These are phyloP conservation scores for Thermomyces lanuginosus DNA, from an alignment of 2,329 filamentous ascomycete species.

Conservation along the genomic window DNA sequence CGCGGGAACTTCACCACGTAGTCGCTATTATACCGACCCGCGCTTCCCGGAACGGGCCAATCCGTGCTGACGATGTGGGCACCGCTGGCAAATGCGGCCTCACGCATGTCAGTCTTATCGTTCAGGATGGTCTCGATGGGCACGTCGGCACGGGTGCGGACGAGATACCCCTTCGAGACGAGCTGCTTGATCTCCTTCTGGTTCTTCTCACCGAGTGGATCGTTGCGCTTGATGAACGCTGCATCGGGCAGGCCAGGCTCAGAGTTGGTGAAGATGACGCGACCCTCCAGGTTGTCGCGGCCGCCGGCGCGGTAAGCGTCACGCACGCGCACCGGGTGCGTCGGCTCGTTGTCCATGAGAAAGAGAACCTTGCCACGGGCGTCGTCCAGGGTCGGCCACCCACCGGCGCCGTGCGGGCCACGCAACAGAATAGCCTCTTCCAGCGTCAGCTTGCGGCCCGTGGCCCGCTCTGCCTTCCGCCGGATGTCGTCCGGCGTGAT, in stretches of 20 bases:
- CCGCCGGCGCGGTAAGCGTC: slow-evolving; percentile 5
- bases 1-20: slow-evolving; percentile 6
- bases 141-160: slow-evolving; percentile 6
- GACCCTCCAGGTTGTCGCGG: slow-evolving; percentile 4
- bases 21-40: slow-evolving; percentile 6
- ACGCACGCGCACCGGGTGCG: slow-evolving; percentile 6
- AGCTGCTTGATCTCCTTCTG: slow-evolving; percentile 5
- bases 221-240: slow-evolving; percentile 6
- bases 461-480: slow-evolving; percentile 3
- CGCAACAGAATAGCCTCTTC: slow-evolving; percentile 6
- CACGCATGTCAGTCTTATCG: slow-evolving; percentile 3
- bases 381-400: slow-evolving; percentile 5
- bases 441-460: slow-evolving; percentile 1
- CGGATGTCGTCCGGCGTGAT: slow-evolving; percentile 6
- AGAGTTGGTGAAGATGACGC: slow-evolving; percentile 7
- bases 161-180: slow-evolving; percentile 5
- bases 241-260: slow-evolving; percentile 5
- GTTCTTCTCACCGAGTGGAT: slow-evolving; percentile 4
- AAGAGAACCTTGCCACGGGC: slow-evolving; percentile 6
- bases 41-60: slow-evolving; percentile 4
- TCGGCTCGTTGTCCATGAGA: slow-evolving; percentile 7
- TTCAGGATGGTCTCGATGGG: slow-evolving; percentile 5
- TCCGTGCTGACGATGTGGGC: slow-evolving; percentile 7
- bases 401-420: slow-evolving; percentile 3
- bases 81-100: slow-evolving; percentile 5